A percentile compares a stretch with the other conserved stretches of the same genome.
Evolutionary conservation across 2,329 filamentous ascomycete species (phyloP).

Genomic region (Davidsoniella virescens): DNA sequence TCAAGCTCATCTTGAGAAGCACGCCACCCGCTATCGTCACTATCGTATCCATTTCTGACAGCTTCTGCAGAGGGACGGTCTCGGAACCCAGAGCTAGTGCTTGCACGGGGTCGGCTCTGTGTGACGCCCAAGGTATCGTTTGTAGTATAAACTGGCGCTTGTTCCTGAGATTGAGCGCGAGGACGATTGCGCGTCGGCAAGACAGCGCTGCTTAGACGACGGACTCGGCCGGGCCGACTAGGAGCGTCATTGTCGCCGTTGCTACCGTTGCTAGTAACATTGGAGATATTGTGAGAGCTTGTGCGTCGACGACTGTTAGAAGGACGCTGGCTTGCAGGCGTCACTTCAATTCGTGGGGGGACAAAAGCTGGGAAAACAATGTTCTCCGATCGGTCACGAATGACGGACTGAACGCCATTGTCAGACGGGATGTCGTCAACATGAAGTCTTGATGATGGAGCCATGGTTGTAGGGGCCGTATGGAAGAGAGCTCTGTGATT

Average conservation of each 20-base stretch:
- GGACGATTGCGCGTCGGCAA: neutral
- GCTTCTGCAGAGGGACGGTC: neutral
- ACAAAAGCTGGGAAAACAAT: conserved; percentile 1
- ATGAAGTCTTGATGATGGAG: neutral
- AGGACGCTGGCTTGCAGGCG: neutral
- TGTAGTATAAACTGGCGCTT: neutral
- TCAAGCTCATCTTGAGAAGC: too few species aligned
- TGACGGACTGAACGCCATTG: neutral
- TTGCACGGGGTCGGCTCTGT: neutral
- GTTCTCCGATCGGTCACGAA: neutral
- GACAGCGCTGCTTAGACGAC: neutral
- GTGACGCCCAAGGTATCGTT: neutral
- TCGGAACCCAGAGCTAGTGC: neutral
- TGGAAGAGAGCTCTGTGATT: neutral
- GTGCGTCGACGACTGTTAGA: neutral
- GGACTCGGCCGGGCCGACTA: neutral
- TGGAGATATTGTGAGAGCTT: neutral
- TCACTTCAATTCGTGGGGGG: conserved; percentile 6
- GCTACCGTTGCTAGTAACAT: neutral
- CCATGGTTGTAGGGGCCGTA: neutral
- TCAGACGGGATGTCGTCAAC: neutral
- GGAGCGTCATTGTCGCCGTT: neutral
- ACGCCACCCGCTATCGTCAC: conserved; percentile 12
- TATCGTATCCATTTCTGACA: neutral
- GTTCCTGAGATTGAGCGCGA: neutral